Evolutionary conservation across 192 early-diverging fungal genomes (phyloP).

Genomic region (Linnemannia hyalina): DNA sequence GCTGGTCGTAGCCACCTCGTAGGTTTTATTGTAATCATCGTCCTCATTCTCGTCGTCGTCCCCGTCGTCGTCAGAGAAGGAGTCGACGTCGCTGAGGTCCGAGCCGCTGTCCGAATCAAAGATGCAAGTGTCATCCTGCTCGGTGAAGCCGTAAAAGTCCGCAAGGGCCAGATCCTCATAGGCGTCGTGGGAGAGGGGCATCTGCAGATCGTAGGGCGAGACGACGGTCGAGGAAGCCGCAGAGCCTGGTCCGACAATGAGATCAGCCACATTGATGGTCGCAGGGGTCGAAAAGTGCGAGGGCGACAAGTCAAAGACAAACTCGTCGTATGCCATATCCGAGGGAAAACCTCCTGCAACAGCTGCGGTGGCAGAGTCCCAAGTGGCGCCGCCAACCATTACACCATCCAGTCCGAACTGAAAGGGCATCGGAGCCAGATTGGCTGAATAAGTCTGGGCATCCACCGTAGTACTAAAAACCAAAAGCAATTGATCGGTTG

Average conservation of each 20-base stretch:
- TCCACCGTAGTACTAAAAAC: conserved; percentile 6
- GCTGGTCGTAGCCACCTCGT: neutral
- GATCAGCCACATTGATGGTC: conserved; percentile 50
- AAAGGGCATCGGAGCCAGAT: conserved; percentile 29
- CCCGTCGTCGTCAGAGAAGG: conserved; percentile 26
- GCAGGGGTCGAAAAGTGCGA: conserved; percentile 38
- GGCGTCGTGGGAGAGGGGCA: conserved; percentile 18
- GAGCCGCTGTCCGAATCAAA: conserved; percentile 37
- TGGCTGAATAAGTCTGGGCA: conserved; percentile 21
- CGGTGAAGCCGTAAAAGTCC: conserved; percentile 45
- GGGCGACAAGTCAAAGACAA: conserved; percentile 43
- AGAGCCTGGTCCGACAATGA: conserved; percentile 47
- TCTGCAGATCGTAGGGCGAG: conserved; percentile 33
- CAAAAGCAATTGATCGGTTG: too few relatives aligned
- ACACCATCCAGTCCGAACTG: conserved; percentile 33
- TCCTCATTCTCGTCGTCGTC: conserved; percentile 25
- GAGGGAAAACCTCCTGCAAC: conserved; percentile 11
- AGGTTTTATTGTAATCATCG: conserved; percentile 3
- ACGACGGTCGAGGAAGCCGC: conserved; percentile 21
- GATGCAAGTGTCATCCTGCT: conserved; percentile 11
- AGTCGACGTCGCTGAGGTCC: conserved; percentile 28
- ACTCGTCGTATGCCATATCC: conserved; percentile 37
- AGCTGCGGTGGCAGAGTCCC: conserved; percentile 13
- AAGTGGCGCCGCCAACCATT: conserved; percentile 14
- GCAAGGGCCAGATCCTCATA: conserved; percentile 47